Conservation (phyloP, 352 stramenopile species). For the Phytophthora brassicae region DNA sequence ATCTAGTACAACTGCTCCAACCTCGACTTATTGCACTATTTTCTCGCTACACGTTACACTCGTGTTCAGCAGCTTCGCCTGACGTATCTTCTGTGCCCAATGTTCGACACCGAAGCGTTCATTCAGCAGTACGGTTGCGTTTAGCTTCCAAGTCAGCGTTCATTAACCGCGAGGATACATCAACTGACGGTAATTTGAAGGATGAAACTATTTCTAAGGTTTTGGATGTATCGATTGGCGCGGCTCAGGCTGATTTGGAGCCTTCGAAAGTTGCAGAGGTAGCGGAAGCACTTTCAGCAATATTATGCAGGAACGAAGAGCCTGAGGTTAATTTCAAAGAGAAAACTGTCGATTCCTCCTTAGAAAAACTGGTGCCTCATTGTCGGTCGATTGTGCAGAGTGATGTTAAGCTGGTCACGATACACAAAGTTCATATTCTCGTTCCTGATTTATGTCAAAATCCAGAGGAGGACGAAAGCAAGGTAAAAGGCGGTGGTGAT, state of each 20-base stretch:
- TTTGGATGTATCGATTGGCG: constrained; percentile 41
- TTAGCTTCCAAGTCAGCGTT: constrained; percentile 23
- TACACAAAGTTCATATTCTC: constrained; percentile 32
- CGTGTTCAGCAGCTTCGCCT: constrained; percentile 35
- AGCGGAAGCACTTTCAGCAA: constrained; percentile 24
- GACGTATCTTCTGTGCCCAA: constrained; percentile 21
- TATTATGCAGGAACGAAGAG: constrained; percentile 12
- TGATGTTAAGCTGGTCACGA: constrained; percentile 37
- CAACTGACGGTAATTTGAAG: not conserved
- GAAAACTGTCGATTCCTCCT: not conserved
- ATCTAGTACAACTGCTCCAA: constrained; percentile 45
- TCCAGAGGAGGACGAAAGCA: not conserved
- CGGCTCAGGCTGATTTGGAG: constrained; percentile 28
- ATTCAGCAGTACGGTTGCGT: constrained; percentile 66
- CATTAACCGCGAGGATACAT: constrained; percentile 5
- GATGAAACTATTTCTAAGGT: constrained; percentile 28
- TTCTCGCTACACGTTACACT: constrained; percentile 39
- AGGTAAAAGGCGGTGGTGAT: constrained; percentile 1
- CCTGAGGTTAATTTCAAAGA: not conserved
- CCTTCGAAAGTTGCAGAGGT: constrained; percentile 30
- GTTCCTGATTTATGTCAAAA: constrained; percentile 7
- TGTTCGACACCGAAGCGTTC: constrained; percentile 50
- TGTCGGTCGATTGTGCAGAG: constrained; percentile 15
- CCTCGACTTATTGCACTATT: constrained; percentile 44
- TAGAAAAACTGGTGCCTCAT: not conserved